phyloP scores from a whole-genome alignment of 2,329 filamentous ascomycete species.

The Fusarium napiforme region DNA sequence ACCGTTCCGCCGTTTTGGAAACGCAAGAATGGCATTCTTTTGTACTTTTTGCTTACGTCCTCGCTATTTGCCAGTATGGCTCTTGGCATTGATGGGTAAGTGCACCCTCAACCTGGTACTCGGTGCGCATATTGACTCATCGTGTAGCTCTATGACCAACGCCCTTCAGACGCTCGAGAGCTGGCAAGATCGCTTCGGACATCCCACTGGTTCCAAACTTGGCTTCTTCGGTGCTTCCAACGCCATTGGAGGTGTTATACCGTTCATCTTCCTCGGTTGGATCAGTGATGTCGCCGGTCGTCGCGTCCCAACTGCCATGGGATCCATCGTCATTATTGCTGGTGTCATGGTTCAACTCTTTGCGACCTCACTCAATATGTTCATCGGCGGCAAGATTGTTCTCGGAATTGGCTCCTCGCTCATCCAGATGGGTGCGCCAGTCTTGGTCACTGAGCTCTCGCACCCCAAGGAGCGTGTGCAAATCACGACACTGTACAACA shows the following conservation, averaged over 20 bases:
- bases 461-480: constrained; percentile 51
- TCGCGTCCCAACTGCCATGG: constrained; percentile 49
- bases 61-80: constrained; percentile 55
- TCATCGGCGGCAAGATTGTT: constrained; percentile 53
- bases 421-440: constrained; percentile 56
- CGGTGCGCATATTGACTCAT: background rate
- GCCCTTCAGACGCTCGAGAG: constrained; percentile 52
- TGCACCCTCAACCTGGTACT: background rate
- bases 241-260: constrained; percentile 54
- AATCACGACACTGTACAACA: constrained; percentile 40
- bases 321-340: constrained; percentile 53
- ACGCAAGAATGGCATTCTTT: constrained; percentile 54
- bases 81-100: constrained; percentile 55
- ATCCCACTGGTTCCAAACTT: constrained; percentile 52
- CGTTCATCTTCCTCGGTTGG: constrained; percentile 51
- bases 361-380: constrained; percentile 50
- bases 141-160: constrained; percentile 50
- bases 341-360: constrained; percentile 53
- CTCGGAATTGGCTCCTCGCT: constrained; percentile 51
- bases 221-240: constrained; percentile 55
- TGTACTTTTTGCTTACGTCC: constrained; percentile 57
- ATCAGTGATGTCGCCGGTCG: constrained; percentile 51
- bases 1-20: constrained; percentile 50
- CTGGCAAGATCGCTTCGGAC: constrained; percentile 53
- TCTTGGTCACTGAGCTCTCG: constrained; percentile 56